Base-by-base conservation (phyloP, 2,329 filamentous ascomycete genomes). In the Ceratocystis smalleyi region DNA sequence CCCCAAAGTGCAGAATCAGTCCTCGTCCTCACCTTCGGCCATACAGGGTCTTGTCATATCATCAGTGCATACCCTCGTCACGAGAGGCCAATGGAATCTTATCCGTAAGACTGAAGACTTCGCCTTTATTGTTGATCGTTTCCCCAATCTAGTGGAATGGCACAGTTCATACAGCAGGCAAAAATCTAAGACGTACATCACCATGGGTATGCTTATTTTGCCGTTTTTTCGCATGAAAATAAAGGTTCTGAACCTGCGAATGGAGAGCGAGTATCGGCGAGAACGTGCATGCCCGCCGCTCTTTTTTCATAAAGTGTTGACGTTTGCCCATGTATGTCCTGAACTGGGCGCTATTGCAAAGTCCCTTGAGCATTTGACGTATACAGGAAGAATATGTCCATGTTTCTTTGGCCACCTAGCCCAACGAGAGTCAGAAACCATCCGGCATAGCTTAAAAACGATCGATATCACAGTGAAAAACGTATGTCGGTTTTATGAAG, bases 31-130 rank as follows among this genome's bases (percentile, higher is more conserved):
- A 30, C 70, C 72, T 15, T 12, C 35, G 35, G 35, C 3, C 19
- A 43, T 43, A 54, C 43, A 64, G 59, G 17, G 5, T 24, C 22
- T 45, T 55, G 7, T 40, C 61, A 75, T 87, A 2, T 72, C 76
- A 2, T 80, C 81, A 2, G 79, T 90, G 40, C 79, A 80, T 63
- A 88, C 85, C 0, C 77, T 90, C 22, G 81, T 89, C 54, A 86
- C 86, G 73, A 84, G 86, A 69, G 87, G 87, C 5, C 85, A 89
- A 68, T 91, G 87, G 87, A 90, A 90, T 70, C 77, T 90, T 32
- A 86, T 89, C 72, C 78, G 87, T 59, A 77, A 79, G 17, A 75
- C 81, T 54, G 74, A 77, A 19, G 85, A 90, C 71, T 89, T 87
- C 73, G 74, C 78, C 64, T 78, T 77, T 62, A 79, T 91, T 61